Evolutionary conservation across 2,329 filamentous ascomycete species (phyloP).

Genomic region (Lasiodiplodia sp.): DNA sequence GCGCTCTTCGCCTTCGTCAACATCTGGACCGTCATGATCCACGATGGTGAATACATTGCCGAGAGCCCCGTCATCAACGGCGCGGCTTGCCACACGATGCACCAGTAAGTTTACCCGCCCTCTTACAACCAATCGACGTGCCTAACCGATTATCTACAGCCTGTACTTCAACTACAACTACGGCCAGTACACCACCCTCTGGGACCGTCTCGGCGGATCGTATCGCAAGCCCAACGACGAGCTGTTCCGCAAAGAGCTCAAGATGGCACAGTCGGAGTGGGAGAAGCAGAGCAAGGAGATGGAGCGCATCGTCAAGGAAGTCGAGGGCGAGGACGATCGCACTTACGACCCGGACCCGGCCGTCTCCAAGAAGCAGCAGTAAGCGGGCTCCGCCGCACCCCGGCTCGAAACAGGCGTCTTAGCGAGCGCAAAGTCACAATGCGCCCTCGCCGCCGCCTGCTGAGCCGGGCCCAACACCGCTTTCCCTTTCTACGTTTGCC

Average conservation of each 20-base stretch:
- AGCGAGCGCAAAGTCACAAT: conserved; percentile 26
- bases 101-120: conserved; percentile 65
- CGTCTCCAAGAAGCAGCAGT: conserved; percentile 52
- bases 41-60: conserved; percentile 93
- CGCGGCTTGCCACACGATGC: conserved; percentile 90
- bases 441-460: conserved; percentile 6
- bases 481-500: conserved; percentile 4
- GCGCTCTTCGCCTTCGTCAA: conserved; percentile 91
- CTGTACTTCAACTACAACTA: conserved; percentile 84
- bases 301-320: conserved; percentile 76
- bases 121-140: conserved; percentile 54
- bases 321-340: conserved; percentile 66
- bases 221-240: conserved; percentile 87
- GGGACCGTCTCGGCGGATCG: conserved; percentile 86
- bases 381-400: background rate
- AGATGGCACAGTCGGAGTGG: conserved; percentile 85
- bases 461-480: background rate
- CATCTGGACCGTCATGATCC: conserved; percentile 95
- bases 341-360: conserved; percentile 47
- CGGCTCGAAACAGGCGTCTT: background rate
- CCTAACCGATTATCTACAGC: conserved; percentile 19
- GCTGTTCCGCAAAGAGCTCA: conserved; percentile 82
- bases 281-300: conserved; percentile 77
- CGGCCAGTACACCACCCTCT: conserved; percentile 90
- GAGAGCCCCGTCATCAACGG: conserved; percentile 93